These are phyloP conservation scores for Cyclotella baltica DNA, from an alignment of 108 stramenopile genomes.

Conservation along the genomic window DNA sequence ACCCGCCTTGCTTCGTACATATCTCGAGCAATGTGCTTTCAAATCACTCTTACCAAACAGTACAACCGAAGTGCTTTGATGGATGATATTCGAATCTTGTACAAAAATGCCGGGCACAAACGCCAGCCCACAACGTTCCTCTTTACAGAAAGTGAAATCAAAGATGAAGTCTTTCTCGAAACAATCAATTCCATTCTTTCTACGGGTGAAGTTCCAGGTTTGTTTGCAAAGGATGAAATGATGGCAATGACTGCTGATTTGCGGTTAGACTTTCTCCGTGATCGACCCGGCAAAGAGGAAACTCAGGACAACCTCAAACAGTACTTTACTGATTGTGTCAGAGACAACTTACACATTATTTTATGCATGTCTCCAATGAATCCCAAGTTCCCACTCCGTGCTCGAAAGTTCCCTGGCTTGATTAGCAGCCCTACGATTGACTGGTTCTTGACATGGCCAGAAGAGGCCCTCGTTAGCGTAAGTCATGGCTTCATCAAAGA, in stretches of 20 bases:
- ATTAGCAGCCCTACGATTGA: constrained; percentile 89
- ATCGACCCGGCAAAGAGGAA: constrained; percentile 84
- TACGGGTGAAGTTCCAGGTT: constrained; percentile 90
- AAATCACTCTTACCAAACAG: constrained; percentile 92
- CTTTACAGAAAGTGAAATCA: constrained; percentile 94
- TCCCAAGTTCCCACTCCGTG: constrained; percentile 86
- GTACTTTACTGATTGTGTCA: constrained; percentile 87
- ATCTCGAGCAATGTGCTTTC: constrained; percentile 82
- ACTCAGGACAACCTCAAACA: constrained; percentile 87
- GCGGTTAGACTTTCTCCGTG: constrained; percentile 61
- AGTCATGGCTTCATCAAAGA: constrained; percentile 81
- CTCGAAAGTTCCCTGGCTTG: constrained; percentile 91
- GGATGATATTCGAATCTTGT: constrained; percentile 88
- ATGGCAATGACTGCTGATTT: constrained; percentile 90
- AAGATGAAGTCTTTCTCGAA: constrained; percentile 92
- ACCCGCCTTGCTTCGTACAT: constrained; percentile 88
- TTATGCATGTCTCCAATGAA: constrained; percentile 96
- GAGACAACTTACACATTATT: constrained; percentile 91
- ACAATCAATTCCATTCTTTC: constrained; percentile 87
- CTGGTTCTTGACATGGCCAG: constrained; percentile 94
- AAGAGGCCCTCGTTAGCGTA: constrained; percentile 90
- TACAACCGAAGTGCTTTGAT: constrained; percentile 80
- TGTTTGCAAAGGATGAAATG: constrained; percentile 95
- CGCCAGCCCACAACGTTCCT: constrained; percentile 85
- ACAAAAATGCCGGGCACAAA: constrained; percentile 86